Percentiles rank a stretch among this genome's conserved stretches.
phyloP scores from a whole-genome alignment of 495 filamentous ascomycete species.

The Cercophora samala region DNA sequence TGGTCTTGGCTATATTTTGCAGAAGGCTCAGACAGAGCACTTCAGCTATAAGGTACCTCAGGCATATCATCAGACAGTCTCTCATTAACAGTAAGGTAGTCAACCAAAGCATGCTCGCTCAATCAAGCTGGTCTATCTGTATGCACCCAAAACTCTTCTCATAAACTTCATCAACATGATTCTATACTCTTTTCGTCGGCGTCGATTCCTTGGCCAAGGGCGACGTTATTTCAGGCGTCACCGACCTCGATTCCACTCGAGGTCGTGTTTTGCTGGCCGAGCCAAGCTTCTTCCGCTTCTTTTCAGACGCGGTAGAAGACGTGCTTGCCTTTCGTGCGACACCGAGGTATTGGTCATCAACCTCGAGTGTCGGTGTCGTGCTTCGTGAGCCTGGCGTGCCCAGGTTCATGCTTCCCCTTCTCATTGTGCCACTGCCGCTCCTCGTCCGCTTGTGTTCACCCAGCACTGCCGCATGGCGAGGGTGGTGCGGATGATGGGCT shows the following conservation, averaged over 20 bases:
- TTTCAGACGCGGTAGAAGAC: conserved; percentile 47
- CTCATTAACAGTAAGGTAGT: too few relatives aligned
- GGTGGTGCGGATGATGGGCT: conserved; percentile 27
- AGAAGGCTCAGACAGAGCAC: too few relatives aligned
- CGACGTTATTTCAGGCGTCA: conserved; percentile 50
- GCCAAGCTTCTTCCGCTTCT: conserved; percentile 46
- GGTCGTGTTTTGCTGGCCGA: conserved; percentile 37
- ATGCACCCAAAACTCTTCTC: conserved; percentile 1
- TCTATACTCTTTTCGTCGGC: conserved; percentile 16
- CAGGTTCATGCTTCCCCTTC: conserved; percentile 45
- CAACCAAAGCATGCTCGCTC: neutral
- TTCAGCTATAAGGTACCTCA: neutral
- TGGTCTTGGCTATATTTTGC: too few relatives aligned
- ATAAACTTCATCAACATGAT: neutral
- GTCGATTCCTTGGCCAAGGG: conserved; percentile 42
- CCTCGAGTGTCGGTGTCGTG: conserved; percentile 44
- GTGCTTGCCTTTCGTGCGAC: conserved; percentile 45
- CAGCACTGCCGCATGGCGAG: conserved; percentile 39
- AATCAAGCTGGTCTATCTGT: neutral
- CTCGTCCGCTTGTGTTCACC: conserved; percentile 45
- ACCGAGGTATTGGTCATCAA: conserved; percentile 34
- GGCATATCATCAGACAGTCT: too few relatives aligned
- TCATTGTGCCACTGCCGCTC: conserved; percentile 45
- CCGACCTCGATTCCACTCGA: conserved; percentile 44
- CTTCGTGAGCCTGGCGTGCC: conserved; percentile 44